These are phyloP conservation scores for Beauveria pseudobassiana DNA, from an alignment of 2,329 filamentous ascomycete genomes.

Conservation along the genomic window DNA sequence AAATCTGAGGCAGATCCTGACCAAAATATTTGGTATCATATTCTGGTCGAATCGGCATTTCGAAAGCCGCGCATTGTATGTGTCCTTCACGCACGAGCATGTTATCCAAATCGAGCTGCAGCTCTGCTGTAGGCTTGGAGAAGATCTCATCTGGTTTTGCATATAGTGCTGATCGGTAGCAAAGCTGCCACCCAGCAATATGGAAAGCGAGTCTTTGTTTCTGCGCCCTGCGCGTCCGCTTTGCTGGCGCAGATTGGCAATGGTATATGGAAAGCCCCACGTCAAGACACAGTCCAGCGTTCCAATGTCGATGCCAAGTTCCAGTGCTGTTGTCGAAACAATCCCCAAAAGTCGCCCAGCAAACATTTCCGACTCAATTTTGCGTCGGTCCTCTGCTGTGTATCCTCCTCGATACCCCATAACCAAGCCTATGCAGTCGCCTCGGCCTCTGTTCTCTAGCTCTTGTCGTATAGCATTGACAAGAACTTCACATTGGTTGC, in stretches of 20 bases:
- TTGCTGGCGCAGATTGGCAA: slow-evolving; percentile 89
- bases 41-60: slow-evolving; percentile 80
- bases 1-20: slow-evolving; percentile 61
- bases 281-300: slow-evolving; percentile 89
- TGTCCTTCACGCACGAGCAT: slow-evolving; percentile 89
- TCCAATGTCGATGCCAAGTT: slow-evolving; percentile 92
- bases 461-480: slow-evolving; percentile 74
- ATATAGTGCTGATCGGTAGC: slow-evolving; percentile 95
- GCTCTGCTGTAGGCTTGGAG: slow-evolving; percentile 78
- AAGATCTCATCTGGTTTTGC: slow-evolving; percentile 90
- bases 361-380: slow-evolving; percentile 95
- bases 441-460: slow-evolving; percentile 61
- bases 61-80: slow-evolving; percentile 88
- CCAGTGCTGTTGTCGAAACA: slow-evolving; percentile 85
- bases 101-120: slow-evolving; percentile 89
- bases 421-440: slow-evolving; percentile 69
- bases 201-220: slow-evolving; percentile 87
- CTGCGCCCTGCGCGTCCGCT: slow-evolving; percentile 85
- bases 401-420: slow-evolving; percentile 97
- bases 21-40: slow-evolving; percentile 78
- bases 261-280: slow-evolving; percentile 90
- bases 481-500: slow-evolving; percentile 81
- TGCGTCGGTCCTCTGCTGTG: slow-evolving; percentile 78
- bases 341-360: slow-evolving; percentile 89
- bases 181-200: slow-evolving; percentile 83